Evolutionary conservation across 768 basidiomycete genomes (phyloP), one percentile per base, ranked within the genome.

Genomic region (Lentinula detonsa): DNA sequence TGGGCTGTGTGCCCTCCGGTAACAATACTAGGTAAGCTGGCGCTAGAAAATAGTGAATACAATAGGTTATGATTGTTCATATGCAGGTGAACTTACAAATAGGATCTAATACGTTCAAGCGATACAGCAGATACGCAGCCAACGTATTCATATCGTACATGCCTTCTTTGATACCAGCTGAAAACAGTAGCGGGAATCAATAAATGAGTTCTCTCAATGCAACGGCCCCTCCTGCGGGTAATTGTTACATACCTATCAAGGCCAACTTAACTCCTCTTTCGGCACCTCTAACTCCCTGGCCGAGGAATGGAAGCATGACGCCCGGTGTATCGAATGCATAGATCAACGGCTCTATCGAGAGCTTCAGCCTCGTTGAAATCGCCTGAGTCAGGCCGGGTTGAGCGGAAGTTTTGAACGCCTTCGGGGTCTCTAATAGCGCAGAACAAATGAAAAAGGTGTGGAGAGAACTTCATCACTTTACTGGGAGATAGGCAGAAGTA

Each of bases 271-370:
- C 81, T 10, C 92, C 96, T 68, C 92, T 81, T 73, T 99, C 97
- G 55, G 93, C 88, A 16, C 94, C 96, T 64, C 81, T 81, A 59
- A 83, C 80, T 4, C 97, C 97, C 61, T 79, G 84, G 1, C 97
- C 97, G 34, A 98, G 81, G 75, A 90, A 98, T 10, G 95, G 93
- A 46, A 97, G 79, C 95, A 98, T 98, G 51, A 98, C 91, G 2
- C 97, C 97, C 2, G 97, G 97, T 8, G 93, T 87, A 77, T 99
- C 97, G 68, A 88, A 94, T 4, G 97, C 91, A 76, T 98, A 98
- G 10, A 97, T 88, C 7, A 85, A 75, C 2, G 95, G 94, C 59
- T 87, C 81, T 61, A 88, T 72, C 28, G 85, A 88, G 57, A 99
- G 78, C 74, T 94, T 94, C 48, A 98, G 78, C 37, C 93, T 85